phyloP scores from a whole-genome alignment of 352 stramenopile species.

The Pythium volutum region DNA sequence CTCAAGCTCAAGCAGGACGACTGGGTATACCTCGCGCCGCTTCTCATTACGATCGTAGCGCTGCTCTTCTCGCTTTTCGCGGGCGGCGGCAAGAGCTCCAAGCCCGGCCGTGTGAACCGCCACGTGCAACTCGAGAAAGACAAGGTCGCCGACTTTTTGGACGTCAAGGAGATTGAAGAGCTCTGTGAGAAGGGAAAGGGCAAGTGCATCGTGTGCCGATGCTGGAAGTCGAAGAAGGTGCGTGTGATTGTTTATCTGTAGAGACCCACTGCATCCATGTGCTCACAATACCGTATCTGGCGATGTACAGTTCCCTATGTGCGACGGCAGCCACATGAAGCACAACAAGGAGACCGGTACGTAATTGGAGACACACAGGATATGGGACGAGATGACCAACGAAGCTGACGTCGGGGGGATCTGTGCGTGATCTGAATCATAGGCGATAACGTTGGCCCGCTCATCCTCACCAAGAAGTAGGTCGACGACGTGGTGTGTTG shows the following conservation, averaged over 20 bases:
- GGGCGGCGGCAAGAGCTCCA: constrained; percentile 39
- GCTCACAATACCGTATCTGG: background rate
- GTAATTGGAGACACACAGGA: background rate
- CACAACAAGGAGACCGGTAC: constrained; percentile 83
- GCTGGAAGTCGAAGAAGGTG: constrained; percentile 88
- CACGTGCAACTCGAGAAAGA: constrained; percentile 73
- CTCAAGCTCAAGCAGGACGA: constrained; percentile 84
- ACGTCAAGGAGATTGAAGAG: constrained; percentile 74
- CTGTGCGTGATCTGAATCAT: background rate
- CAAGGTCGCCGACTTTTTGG: constrained; percentile 73
- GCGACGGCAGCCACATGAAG: constrained; percentile 76
- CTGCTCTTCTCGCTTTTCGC: constrained; percentile 71
- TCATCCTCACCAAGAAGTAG: constrained; percentile 69
- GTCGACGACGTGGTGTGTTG: constrained; percentile 19
- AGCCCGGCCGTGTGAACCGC: constrained; percentile 66
- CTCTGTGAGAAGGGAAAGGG: constrained; percentile 68
- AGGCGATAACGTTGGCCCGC: constrained; percentile 75
- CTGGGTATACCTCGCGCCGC: constrained; percentile 80
- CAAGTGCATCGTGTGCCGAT: constrained; percentile 81
- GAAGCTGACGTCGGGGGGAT: background rate
- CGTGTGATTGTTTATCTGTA: background rate
- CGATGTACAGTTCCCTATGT: constrained; percentile 69
- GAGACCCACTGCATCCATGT: background rate
- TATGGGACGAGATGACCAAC: background rate
- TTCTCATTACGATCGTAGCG: constrained; percentile 73